Evolutionary conservation across 2,329 filamentous ascomycete species (phyloP).

Genomic region (Phaeophleospora eucalypticola): DNA sequence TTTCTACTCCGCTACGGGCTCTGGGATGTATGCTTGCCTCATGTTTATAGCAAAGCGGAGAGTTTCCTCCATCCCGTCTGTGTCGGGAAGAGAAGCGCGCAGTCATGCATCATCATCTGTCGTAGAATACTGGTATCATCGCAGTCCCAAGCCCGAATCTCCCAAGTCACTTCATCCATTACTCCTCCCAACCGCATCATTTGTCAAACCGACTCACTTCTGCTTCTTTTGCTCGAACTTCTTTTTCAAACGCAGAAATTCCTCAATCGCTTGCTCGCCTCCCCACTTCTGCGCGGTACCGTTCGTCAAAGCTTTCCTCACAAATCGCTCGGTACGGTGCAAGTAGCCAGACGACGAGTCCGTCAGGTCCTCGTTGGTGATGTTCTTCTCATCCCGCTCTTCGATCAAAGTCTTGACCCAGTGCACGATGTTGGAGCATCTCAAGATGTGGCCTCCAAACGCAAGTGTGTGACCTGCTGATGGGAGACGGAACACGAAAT

Average conservation of each 20-base stretch:
- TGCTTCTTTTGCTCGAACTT: conserved; percentile 20
- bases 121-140: too few relatives aligned
- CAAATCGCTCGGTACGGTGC: conserved; percentile 27
- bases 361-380: conserved; percentile 45
- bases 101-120: too few relatives aligned
- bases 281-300: conserved; percentile 28
- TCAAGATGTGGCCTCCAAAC: conserved; percentile 32
- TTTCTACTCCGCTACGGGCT: too few relatives aligned
- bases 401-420: conserved; percentile 46
- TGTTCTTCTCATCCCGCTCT: conserved; percentile 39
- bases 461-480: conserved; percentile 29
- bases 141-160: too few relatives aligned
- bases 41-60: too few relatives aligned
- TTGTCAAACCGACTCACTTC: conserved; percentile 5
- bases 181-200: not conserved
- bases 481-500: conserved; percentile 33
- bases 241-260: conserved; percentile 29
- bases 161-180: not conserved
- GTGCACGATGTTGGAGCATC: conserved; percentile 35
- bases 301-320: conserved; percentile 23
- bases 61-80: too few relatives aligned
- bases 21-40: too few relatives aligned
- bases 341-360: conserved; percentile 33
- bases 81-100: too few relatives aligned
- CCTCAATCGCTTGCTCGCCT: conserved; percentile 22